Base-by-base conservation (phyloP, 2,329 filamentous ascomycete species). In the Tolypocladium sp. region DNA sequence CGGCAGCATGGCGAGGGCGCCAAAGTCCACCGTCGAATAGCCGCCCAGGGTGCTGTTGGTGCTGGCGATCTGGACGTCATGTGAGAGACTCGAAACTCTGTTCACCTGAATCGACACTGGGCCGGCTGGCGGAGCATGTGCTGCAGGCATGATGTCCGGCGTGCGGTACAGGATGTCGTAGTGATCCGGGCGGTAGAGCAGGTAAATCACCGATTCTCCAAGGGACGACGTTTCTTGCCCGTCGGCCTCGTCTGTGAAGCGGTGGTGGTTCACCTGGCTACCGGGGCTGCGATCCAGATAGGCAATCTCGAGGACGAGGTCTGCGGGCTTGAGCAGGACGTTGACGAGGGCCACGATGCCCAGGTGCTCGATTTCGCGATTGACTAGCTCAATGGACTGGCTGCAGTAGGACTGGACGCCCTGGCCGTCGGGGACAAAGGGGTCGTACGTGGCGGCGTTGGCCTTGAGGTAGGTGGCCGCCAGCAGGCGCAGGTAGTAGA, bases 81-180 rank as follows among this genome's bases (percentile, higher is more conserved):
- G 76, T 4, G 75, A 73, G 60, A 84, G 77, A 3, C 73, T 71
- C 17, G 74, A 71, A 12, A 79, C 81, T 30, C 81, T 76, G 65
- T 85, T 77, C 53, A 88, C 80, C 63, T 84, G 82, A 52, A 86
- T 60, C 30, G 73, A 51, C 15, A 33, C 46, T 3, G 46, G 15
- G 27, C 46, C 46, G 20, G 27, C 30, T 20, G 46, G 46, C 27
- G 46, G 10, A 10, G 25, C 27, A 9, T 51, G 46, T 51, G 46
- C 66, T 15, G 72, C 62, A 1, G 72, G 69, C 13, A 67, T 52
- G 22, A 57, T 38, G 68, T 53, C 42, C 1, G 60, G 67, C 58
- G 80, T 77, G 70, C 85, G 87, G 78, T 99, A 99, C 40, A 97
- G 81, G 62, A 99, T 87, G 73, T 97, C 94, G 73, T 97, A 99